Evolutionary conservation across 208 protist species (phyloP), one percentile per base, ranked within the genome.

Genomic region (Trypanosoma brucei): DNA sequence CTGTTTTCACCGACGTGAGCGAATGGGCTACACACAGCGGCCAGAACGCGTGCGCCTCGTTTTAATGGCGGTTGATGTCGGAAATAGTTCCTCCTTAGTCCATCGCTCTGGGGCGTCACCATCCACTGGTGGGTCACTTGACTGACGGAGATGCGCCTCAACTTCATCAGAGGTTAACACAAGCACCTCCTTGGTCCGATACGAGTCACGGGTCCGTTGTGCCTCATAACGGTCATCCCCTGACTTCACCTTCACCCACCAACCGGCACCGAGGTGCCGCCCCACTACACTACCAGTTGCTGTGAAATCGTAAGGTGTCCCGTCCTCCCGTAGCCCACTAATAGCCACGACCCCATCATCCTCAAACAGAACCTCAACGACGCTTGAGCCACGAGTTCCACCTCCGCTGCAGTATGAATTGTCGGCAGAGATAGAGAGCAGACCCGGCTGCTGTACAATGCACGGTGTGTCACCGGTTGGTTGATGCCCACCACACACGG

Each of bases 401-500:
- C 62, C 78, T 14, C 69, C 60, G 30, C 79, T 79, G 63, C 78
- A 91, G 72, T 93, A 93, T 1, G 87, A 94, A 70, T 85, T 96
- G 67, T 96, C 91, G 0, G 84, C 86, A 8, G 66, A 70, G 34
- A 93, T 54, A 53, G 83, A 76, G n/a, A 74, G 30, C 38, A 94
- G 70, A 38, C 80, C 78, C 22, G 85, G 85, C 64, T 92, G 82
- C 6, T 74, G 77, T 33, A 94, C 79, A 52, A 94, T 62, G 1
- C 75, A 70, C 0, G 91, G 88, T 7, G 72, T 76, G 65, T 96
- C 88, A 35, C 91, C 91, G 14, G 71, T 38, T 5, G 91, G 91
- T 60, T 91, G 79, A 60, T 96, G 91, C 6, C 91, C 91, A 3
- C 63, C 53, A 64, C 85, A 93, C 45, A 96, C 78, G 13, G 71